Conservation (phyloP, 306 rosid species). For the Cicer bijugum region DNA sequence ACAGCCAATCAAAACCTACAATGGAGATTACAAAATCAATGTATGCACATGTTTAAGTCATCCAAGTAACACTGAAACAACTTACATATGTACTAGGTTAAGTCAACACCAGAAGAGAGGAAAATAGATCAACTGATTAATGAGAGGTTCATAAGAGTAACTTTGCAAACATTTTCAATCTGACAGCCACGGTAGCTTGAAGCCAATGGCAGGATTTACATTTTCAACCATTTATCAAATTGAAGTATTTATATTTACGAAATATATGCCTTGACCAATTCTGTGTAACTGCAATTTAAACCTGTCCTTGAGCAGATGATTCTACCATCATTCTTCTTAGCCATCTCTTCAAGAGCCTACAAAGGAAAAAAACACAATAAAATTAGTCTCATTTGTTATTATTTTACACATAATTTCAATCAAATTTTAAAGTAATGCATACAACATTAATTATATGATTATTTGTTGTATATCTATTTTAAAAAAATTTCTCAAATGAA, state of each 20-base stretch:
- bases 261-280: slow-evolving; percentile 78
- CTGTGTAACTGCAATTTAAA: slow-evolving; percentile 58
- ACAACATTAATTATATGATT: too few relatives aligned
- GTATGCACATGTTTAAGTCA: slow-evolving; percentile 42
- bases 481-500: too few relatives aligned
- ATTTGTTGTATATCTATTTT: too few relatives aligned
- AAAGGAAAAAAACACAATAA: slow-evolving; percentile 36
- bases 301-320: slow-evolving; percentile 91
- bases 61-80: slow-evolving; percentile 42
- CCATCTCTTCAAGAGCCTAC: slow-evolving; percentile 96
- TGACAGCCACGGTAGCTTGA: slow-evolving; percentile 25
- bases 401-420: not conserved
- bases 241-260: slow-evolving; percentile 50
- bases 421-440: too few relatives aligned
- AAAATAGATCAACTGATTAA: slow-evolving; percentile 15
- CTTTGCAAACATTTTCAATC: slow-evolving; percentile 39
- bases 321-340: slow-evolving; percentile 71
- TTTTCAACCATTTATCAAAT: slow-evolving; percentile 27
- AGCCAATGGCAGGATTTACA: slow-evolving; percentile 35
- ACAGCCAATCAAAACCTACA: not conserved
- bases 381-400: slow-evolving; percentile 25
- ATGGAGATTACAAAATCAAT: slow-evolving; percentile 26
- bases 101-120: slow-evolving; percentile 38
- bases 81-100: slow-evolving; percentile 49
- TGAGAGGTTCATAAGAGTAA: slow-evolving; percentile 25